Conservation (phyloP, 2,329 filamentous ascomycete species). For the Cadophora malorum region DNA sequence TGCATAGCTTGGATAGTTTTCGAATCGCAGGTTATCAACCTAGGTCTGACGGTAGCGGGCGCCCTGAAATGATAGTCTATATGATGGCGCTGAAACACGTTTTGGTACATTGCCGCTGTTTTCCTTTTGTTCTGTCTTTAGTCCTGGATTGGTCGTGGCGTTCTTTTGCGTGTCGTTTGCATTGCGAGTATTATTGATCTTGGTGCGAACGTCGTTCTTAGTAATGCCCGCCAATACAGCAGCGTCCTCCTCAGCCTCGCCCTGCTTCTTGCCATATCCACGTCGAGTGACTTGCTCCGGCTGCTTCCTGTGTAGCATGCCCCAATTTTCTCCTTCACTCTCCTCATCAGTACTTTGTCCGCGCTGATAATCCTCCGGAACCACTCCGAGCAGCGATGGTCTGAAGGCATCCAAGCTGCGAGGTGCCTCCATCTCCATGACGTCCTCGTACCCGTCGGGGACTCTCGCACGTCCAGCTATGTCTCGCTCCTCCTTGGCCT, state of each 20-base stretch:
- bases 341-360: background rate
- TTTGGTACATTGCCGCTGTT: background rate
- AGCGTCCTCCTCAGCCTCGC: background rate
- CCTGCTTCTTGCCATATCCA: background rate
- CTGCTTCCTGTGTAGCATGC: background rate
- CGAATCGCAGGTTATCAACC: background rate
- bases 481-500: slow-evolving; percentile 21
- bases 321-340: background rate
- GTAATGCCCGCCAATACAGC: background rate
- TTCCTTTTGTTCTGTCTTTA: background rate
- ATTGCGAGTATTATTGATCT: background rate
- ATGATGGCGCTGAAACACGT: background rate
- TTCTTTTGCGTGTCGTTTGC: background rate
- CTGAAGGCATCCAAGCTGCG: slow-evolving; percentile 15
- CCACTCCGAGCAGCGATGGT: slow-evolving; percentile 1
- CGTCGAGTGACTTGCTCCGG: background rate
- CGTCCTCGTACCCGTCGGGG: slow-evolving; percentile 22
- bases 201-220: background rate
- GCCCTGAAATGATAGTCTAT: background rate
- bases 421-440: slow-evolving; percentile 14
- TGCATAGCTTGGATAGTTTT: background rate
- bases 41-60: background rate
- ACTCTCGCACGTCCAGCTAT: slow-evolving; percentile 12
- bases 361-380: background rate
- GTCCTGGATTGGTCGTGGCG: background rate